Base-by-base conservation (phyloP, 2,329 filamentous ascomycete genomes). In the Sporothrix protearum region DNA sequence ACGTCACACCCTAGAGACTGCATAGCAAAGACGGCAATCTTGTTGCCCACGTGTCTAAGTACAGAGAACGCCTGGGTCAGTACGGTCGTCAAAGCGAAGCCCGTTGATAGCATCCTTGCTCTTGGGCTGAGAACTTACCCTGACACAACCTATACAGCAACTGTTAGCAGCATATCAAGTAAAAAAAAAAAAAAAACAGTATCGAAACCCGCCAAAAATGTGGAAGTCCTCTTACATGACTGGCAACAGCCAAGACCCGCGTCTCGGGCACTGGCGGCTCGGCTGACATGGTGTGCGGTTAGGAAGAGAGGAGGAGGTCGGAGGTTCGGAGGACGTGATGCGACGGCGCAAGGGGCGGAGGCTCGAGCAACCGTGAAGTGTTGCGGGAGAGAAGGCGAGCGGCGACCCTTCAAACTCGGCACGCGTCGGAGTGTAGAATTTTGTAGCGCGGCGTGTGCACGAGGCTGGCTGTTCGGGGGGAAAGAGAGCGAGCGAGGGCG, bases 41-140 rank as follows among this genome's bases (percentile, higher is more conserved):
- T 97, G 80, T 99, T 99, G 68, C 96, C 96, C 76, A 99, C 96
- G 86, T 97, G 95, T 79, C 96, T 97, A 80, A 16, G n/a, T n/a
- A 42, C 8, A 36, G n/a, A 45, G 36, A 10, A n/a, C n/a, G 9
- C n/a, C 36, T 16, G 19, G 22, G 59, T 64, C 22, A 64, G 59
- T 28, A 63, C 12, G 19, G 8, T 22, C 12, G 5, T 19, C 42
- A 28, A 25, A 25, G 19, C 28, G 2, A 39, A 39, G 10, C 3
- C 16, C n/a, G n/a, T n/a, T n/a, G n/a, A n/a, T n/a, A 14, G 28
- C 28, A 19, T 33, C 0, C 14, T 30, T 59, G 30, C 36, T 7
- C 22, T 12, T 12, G 16, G n/a, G 59, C n/a, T 22, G 22, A 8
- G 19, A 22, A 12, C 88, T 87, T 83, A 92, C 90, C 90, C 90